Conservation (phyloP, 345 rosid species). For the Rubroshorea leprosula region DNA sequence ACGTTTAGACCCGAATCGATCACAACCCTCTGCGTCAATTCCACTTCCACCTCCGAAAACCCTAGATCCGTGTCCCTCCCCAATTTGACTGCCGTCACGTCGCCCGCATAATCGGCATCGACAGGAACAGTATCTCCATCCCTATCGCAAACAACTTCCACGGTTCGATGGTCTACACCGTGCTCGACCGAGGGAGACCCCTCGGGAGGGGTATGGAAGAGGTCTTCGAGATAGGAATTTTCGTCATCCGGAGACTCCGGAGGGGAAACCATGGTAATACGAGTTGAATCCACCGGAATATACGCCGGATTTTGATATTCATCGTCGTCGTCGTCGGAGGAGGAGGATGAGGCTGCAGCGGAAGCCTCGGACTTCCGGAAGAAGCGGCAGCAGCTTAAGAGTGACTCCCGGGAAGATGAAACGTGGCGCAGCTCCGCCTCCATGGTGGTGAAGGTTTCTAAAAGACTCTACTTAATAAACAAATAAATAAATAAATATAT, state of each 20-base stretch:
- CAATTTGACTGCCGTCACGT: slow-evolving; percentile 26
- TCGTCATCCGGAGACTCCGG: slow-evolving; percentile 19
- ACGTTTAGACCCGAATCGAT: slow-evolving; percentile 3
- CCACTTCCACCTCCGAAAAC: slow-evolving; percentile 23
- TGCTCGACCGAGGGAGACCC: slow-evolving; percentile 10
- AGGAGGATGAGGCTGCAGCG: background rate
- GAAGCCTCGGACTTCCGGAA: background rate
- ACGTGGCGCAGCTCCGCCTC: slow-evolving; percentile 13
- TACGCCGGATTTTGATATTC: slow-evolving; percentile 3
- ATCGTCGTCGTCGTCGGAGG: no score
- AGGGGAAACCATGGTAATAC: slow-evolving; percentile 33
- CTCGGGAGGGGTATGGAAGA: slow-evolving; percentile 23
- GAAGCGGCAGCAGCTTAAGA: slow-evolving; percentile 12
- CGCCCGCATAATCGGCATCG: slow-evolving; percentile 4
- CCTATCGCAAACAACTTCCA: background rate
- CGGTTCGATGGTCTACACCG: slow-evolving; percentile 2
- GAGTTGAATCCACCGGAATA: slow-evolving; percentile 20
- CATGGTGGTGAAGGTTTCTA: slow-evolving; percentile 13
- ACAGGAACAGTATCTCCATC: slow-evolving; percentile 4
- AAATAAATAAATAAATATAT: no score
- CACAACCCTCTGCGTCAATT: slow-evolving; percentile 19
- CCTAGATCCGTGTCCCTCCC: slow-evolving; percentile 38
- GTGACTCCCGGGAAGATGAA: slow-evolving; percentile 24
- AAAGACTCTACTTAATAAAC: no score
- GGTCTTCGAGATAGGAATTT: slow-evolving; percentile 13